phyloP scores from a whole-genome alignment of 2,329 filamentous ascomycete species.

The Aspergillus phoenicis region DNA sequence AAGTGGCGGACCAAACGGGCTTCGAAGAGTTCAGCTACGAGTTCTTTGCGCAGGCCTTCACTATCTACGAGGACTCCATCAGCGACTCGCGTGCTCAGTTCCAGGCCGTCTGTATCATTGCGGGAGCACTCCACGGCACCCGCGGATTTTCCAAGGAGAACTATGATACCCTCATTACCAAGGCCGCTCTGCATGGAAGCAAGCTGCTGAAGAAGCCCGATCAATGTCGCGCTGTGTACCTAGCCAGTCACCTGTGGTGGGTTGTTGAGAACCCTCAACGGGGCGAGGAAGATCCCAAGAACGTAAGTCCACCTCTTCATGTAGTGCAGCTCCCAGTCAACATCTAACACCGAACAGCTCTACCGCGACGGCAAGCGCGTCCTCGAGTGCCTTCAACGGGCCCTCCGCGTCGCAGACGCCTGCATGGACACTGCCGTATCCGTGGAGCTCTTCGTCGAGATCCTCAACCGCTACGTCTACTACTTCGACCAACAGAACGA shows the following conservation, averaged over 20 bases:
- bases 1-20: constrained; percentile 85
- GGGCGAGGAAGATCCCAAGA: constrained; percentile 77
- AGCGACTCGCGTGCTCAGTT: constrained; percentile 96
- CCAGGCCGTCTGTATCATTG: constrained; percentile 94
- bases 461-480: constrained; percentile 96
- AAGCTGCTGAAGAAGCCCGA: constrained; percentile 97
- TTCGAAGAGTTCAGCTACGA: constrained; percentile 98
- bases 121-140: constrained; percentile 83
- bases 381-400: constrained; percentile 91
- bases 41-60: constrained; percentile 97
- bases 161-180: constrained; percentile 97
- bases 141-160: constrained; percentile 94
- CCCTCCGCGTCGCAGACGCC: constrained; percentile 91
- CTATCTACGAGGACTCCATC: constrained; percentile 94
- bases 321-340: background rate
- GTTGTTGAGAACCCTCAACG: constrained; percentile 78
- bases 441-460: constrained; percentile 97
- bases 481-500: constrained; percentile 99
- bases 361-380: constrained; percentile 98
- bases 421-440: constrained; percentile 99
- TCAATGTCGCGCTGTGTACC: constrained; percentile 93
- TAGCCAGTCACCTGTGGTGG: constrained; percentile 98
- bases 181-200: constrained; percentile 93
- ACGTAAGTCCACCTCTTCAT: constrained; percentile 57
- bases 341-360: constrained; percentile 56